A percentile compares a stretch with the other conserved stretches of the same genome.
These are phyloP conservation scores for Dipteronia dyeriana DNA, from an alignment of 345 rosid genomes.

Conservation along the genomic window DNA sequence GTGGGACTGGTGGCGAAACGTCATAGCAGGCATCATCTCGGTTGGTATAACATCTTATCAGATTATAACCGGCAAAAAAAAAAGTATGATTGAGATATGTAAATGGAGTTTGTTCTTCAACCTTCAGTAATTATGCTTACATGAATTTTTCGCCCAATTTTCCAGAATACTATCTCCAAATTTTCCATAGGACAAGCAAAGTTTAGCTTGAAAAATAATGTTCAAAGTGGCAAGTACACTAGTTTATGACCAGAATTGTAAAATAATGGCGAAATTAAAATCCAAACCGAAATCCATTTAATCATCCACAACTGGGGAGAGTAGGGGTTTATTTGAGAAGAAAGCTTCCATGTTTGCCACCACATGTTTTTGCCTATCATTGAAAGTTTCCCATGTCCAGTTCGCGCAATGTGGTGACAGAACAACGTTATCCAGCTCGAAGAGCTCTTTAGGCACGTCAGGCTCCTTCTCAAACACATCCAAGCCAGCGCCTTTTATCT, in stretches of 20 bases:
- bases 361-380: conserved; percentile 28
- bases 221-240: neutral
- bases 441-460: conserved; percentile 40
- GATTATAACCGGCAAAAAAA: too few relatives aligned
- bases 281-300: neutral
- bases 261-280: neutral
- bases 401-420: conserved; percentile 45
- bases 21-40: too few relatives aligned
- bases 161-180: too few relatives aligned
- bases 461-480: conserved; percentile 70
- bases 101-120: too few relatives aligned
- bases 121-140: too few relatives aligned
- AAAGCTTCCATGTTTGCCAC: conserved; percentile 58
- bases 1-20: too few relatives aligned
- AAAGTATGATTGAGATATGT: too few relatives aligned
- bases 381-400: conserved; percentile 40
- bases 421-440: conserved; percentile 44
- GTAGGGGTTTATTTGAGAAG: conserved; percentile 40
- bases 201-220: neutral
- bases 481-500: conserved; percentile 57
- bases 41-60: too few relatives aligned
- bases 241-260: too few relatives aligned
- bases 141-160: too few relatives aligned
- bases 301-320: conserved; percentile 24
- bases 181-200: neutral